These are phyloP conservation scores for Kokia cookei DNA, from an alignment of 441 rosid species.

Conservation along the genomic window DNA sequence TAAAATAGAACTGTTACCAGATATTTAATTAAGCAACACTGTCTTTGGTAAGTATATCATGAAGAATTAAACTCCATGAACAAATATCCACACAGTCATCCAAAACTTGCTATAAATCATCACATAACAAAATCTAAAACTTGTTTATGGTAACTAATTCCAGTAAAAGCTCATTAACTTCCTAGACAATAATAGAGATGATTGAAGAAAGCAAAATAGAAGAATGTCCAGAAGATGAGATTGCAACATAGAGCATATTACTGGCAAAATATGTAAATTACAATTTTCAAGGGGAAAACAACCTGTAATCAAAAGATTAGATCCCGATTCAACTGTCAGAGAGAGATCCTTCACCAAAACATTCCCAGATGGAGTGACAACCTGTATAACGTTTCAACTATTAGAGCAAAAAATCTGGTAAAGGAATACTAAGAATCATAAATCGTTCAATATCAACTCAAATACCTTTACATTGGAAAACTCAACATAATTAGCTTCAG, in stretches of 20 bases:
- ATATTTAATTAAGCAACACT: neutral
- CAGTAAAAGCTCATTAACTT: constrained; percentile 3
- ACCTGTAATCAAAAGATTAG: constrained; percentile 99
- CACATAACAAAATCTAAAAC: neutral
- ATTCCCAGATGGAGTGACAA: constrained; percentile 95
- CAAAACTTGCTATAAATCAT: neutral
- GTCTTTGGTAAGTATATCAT: neutral
- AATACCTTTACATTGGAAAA: constrained; percentile 94
- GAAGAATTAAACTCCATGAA: neutral
- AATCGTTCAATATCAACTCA: constrained; percentile 7
- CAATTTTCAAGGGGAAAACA: constrained; percentile 15
- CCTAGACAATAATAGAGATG: neutral
- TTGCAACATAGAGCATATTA: neutral
- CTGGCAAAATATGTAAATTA: neutral
- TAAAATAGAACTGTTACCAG: neutral
- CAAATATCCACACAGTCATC: neutral
- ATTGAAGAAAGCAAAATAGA: neutral
- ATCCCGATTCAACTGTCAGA: constrained; percentile 85
- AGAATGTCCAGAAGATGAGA: neutral
- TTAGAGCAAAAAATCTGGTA: constrained; percentile 15
- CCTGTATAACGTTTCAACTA: constrained; percentile 40
- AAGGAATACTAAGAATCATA: neutral
- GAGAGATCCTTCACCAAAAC: constrained; percentile 90
- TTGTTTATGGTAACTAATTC: neutral
- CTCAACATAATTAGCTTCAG: constrained; percentile 87